Evolutionary conservation across 1,284 basidiomycete genomes (phyloP).

Genomic region (Lignosus rhinocerotis): DNA sequence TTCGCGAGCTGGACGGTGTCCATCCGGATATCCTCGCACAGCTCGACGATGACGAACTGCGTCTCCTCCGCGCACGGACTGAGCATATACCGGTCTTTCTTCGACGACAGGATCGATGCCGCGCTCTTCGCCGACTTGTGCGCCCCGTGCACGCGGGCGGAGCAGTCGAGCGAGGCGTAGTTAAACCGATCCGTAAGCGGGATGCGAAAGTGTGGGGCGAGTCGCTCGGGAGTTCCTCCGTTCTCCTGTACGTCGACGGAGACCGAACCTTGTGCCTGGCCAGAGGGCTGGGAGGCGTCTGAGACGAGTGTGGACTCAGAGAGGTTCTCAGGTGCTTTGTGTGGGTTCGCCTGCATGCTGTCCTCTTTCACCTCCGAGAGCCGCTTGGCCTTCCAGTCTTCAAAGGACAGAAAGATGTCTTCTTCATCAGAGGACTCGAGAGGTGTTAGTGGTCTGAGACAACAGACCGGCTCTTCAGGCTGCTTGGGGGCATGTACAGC

Average conservation of each 20-base stretch:
- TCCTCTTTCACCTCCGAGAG: constrained; percentile 38
- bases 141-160: constrained; percentile 85
- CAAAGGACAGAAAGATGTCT: constrained; percentile 77
- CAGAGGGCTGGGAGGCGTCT: constrained; percentile 2
- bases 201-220: constrained; percentile 64
- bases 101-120: constrained; percentile 83
- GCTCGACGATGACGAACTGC: constrained; percentile 92
- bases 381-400: constrained; percentile 86
- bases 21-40: constrained; percentile 96
- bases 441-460: constrained; percentile 55
- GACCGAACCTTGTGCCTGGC: constrained; percentile 3
- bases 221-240: constrained; percentile 26
- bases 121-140: constrained; percentile 86
- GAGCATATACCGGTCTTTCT: constrained; percentile 96
- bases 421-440: constrained; percentile 53
- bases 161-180: constrained; percentile 92
- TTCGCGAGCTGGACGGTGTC: constrained; percentile 96
- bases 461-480: constrained; percentile 63
- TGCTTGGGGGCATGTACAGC: constrained; percentile 45
- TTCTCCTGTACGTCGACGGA: constrained; percentile 19
- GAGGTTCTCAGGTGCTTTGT: constrained; percentile 18
- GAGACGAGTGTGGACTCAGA: constrained; percentile 5
- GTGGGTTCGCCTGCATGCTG: constrained; percentile 10
- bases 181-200: constrained; percentile 85
- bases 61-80: constrained; percentile 79